phyloP scores from a whole-genome alignment of 495 filamentous ascomycete genomes.

The Neurospora sp. region DNA sequence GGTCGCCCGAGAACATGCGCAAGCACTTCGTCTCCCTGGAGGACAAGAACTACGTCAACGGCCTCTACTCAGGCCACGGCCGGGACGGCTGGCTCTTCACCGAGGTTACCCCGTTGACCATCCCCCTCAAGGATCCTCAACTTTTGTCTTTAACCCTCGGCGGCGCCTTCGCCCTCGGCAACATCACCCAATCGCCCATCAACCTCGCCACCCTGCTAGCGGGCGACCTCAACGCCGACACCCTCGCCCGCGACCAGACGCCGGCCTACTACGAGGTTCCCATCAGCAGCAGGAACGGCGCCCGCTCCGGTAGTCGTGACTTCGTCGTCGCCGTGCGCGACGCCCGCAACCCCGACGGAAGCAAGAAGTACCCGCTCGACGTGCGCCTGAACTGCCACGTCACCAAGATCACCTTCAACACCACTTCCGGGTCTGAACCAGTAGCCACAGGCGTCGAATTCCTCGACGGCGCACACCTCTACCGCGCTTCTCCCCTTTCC shows the following conservation, averaged over 20 bases:
- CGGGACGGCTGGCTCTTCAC: conserved; percentile 47
- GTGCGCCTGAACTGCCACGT: conserved; percentile 51
- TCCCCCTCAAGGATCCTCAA: conserved; percentile 42
- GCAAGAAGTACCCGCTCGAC: conserved; percentile 46
- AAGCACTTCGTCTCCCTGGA: conserved; percentile 41
- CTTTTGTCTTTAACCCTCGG: conserved; percentile 39
- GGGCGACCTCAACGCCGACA: conserved; percentile 43
- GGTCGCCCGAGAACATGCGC: conserved; percentile 39
- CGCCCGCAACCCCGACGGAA: conserved; percentile 39
- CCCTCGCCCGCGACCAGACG: conserved; percentile 12
- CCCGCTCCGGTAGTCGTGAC: conserved; percentile 43
- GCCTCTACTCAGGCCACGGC: conserved; percentile 41
- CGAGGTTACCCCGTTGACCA: conserved; percentile 33
- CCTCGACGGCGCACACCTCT: conserved; percentile 48
- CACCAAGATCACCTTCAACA: conserved; percentile 49
- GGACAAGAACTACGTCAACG: conserved; percentile 41
- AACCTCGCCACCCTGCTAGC: conserved; percentile 35
- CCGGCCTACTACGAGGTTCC: conserved; percentile 43
- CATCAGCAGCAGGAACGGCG: conserved; percentile 31
- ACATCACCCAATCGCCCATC: conserved; percentile 22
- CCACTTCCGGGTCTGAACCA: conserved; percentile 22
- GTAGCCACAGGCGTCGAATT: conserved; percentile 54
- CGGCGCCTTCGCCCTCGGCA: conserved; percentile 42
- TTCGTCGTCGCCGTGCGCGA: conserved; percentile 42
- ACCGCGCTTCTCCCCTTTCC: conserved; percentile 45